Base-by-base conservation (phyloP, 2,329 filamentous ascomycete species). In the Fusarium napiforme region DNA sequence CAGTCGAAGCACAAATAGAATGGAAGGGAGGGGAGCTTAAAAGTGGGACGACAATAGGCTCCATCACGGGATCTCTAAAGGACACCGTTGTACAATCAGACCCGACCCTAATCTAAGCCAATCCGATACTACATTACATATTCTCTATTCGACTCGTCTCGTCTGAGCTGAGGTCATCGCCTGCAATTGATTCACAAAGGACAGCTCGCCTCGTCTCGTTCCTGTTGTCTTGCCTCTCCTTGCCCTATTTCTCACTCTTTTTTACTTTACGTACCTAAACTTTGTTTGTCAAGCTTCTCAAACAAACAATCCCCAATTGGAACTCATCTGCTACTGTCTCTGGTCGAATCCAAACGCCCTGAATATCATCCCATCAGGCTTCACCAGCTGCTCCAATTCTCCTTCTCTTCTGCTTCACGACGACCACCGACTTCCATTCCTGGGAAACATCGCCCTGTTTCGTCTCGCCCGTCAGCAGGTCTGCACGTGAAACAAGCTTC, bases 1-100 rank as follows among this genome's bases (percentile, higher is more conserved):
- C 34, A 39, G 43, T 55, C 32, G 32, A 42, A 45, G 40, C 42
- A 50, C 43, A 66, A 65, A 61, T 69, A 60, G 60, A 58, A 65
- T 45, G 43, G 49, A 49, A 60, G 62, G 59, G 32, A 64, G 43
- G 60, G 65, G 65, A 69, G 73, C 56, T 69, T 63, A 78, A 78
- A 78, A 78, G 73, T 78, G 76, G 76, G 71, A 63, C 74, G 49
- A 55, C 63, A 64, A 72, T 59, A 64, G 75, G 71, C 74, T 79
- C 67, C 74, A 79, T 80, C 79, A 81, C 79, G 79, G 79, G 80
- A 80, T 79, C 77, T 79, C 70, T 73, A 82, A 82, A 82, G 81
- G 81, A 82, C 81, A 82, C 79, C 81, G 80, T 82, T 81, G 78
- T 80, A 73, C 56, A 70, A 75, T 76, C 72, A 43, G 50, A 65